Evolutionary conservation across 495 filamentous ascomycete genomes (phyloP).

Genomic region (Aspergillus hancockii): DNA sequence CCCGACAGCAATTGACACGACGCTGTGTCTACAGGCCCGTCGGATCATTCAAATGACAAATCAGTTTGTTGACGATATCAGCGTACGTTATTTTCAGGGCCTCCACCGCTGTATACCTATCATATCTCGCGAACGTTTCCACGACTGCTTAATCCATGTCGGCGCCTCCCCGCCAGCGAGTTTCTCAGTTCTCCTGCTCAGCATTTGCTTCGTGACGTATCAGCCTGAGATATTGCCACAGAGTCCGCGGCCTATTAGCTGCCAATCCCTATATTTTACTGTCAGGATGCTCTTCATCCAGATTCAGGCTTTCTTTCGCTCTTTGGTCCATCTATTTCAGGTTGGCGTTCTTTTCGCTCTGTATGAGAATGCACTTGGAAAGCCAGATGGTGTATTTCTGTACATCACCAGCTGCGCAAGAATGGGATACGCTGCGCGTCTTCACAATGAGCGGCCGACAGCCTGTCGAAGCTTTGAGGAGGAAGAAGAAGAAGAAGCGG

Average conservation of each 20-base stretch:
- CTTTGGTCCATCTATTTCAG: conserved; percentile 37
- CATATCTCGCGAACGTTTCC: conserved; percentile 35
- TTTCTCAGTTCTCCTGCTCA: conserved; percentile 36
- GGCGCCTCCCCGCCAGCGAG: conserved; percentile 20
- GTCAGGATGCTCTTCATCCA: conserved; percentile 38
- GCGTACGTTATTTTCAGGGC: conserved; percentile 34
- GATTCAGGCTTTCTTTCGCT: conserved; percentile 26
- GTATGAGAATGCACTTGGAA: conserved; percentile 33
- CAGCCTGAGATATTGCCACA: conserved; percentile 2
- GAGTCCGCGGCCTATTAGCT: conserved; percentile 15
- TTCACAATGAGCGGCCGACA: conserved; percentile 15
- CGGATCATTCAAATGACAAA: conserved; percentile 33
- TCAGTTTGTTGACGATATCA: conserved; percentile 37
- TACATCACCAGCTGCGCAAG: conserved; percentile 34
- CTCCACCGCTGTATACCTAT: conserved; percentile 37
- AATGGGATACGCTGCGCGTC: conserved; percentile 27
- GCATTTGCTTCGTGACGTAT: conserved; percentile 36
- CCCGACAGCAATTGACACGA: not conserved
- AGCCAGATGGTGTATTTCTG: conserved; percentile 27
- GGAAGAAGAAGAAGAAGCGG: conserved; percentile 29
- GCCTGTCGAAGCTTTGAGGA: conserved; percentile 11
- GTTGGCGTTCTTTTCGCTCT: conserved; percentile 32
- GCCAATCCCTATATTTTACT: conserved; percentile 32
- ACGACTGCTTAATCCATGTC: conserved; percentile 22
- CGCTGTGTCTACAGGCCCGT: conserved; percentile 21